These are phyloP conservation scores for Nasturtium officinale DNA, from an alignment of 345 rosid genomes.

Conservation along the genomic window DNA sequence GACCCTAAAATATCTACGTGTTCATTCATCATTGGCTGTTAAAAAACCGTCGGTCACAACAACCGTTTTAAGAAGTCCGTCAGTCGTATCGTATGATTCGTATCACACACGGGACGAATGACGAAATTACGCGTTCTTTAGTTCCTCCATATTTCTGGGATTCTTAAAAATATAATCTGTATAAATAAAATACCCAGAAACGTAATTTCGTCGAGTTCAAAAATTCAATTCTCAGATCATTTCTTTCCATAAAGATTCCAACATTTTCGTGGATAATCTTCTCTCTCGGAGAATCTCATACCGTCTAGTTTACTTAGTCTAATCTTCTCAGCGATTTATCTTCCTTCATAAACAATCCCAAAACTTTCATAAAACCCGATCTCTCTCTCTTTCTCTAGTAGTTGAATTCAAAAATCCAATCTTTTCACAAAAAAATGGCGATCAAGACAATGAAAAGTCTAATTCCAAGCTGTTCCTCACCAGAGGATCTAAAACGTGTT, in stretches of 20 bases:
- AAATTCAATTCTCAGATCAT: conserved; percentile 13
- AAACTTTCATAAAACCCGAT: not conserved
- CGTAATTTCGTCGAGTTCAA: conserved; percentile 27
- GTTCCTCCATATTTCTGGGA: conserved; percentile 11
- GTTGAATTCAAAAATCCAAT: not conserved
- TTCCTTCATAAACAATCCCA: not conserved
- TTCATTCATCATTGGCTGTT: not conserved
- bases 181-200: conserved; percentile 34
- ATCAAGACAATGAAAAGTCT: conserved; percentile 13
- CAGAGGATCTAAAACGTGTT: conserved; percentile 59
- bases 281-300: conserved; percentile 18
- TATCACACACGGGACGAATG: conserved; percentile 6
- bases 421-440: conserved; percentile 23
- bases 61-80: conserved; percentile 29
- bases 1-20: conserved; percentile 2
- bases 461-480: conserved; percentile 45
- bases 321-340: conserved; percentile 12
- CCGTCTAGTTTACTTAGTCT: not conserved
- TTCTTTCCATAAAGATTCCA: conserved; percentile 35
- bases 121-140: conserved; percentile 16
- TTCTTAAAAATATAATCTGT: too few species aligned
- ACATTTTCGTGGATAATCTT: conserved; percentile 8
- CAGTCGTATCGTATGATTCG: not conserved
- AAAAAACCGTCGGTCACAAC: conserved; percentile 30
- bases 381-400: not conserved